A percentile compares a stretch with the other conserved stretches of the same genome.
Evolutionary conservation across 768 basidiomycete species (phyloP).

Genomic region (Rhodotorula graminis): DNA sequence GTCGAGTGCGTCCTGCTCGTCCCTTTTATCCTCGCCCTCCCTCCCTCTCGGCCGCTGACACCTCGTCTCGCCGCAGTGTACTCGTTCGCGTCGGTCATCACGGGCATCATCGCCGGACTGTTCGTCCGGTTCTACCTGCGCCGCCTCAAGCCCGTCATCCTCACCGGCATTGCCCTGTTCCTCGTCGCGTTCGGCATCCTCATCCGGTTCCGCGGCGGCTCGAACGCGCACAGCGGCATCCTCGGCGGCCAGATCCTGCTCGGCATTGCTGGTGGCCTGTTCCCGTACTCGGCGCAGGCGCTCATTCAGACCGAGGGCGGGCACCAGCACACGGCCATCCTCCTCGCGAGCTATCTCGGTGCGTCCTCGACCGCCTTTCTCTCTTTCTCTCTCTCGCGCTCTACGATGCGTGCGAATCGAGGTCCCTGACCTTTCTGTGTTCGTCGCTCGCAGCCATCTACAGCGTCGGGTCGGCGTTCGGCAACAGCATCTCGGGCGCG

Average conservation of each 20-base stretch:
- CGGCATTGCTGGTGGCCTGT: slow-evolving; percentile 40
- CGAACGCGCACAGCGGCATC: slow-evolving; percentile 29
- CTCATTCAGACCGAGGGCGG: slow-evolving; percentile 39
- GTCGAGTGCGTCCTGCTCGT: background rate
- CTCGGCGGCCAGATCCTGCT: slow-evolving; percentile 44
- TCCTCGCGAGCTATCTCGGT: slow-evolving; percentile 40
- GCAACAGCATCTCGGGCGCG: slow-evolving; percentile 44
- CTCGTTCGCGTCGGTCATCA: slow-evolving; percentile 44
- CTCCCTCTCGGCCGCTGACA: background rate
- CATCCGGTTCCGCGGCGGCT: slow-evolving; percentile 42
- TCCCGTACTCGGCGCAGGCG: slow-evolving; percentile 44
- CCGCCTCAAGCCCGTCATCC: slow-evolving; percentile 44
- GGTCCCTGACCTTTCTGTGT: background rate
- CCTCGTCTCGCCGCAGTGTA: slow-evolving; percentile 35
- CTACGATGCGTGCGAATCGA: no score
- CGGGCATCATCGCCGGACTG: slow-evolving; percentile 43
- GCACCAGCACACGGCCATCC: slow-evolving; percentile 41
- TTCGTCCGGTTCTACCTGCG: slow-evolving; percentile 42
- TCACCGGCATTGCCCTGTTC: slow-evolving; percentile 43
- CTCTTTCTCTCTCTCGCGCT: background rate
- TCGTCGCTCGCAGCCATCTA: background rate
- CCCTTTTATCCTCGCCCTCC: background rate
- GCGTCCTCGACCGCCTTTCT: background rate
- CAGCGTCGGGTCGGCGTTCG: slow-evolving; percentile 41
- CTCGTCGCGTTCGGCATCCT: slow-evolving; percentile 44